phyloP scores from a whole-genome alignment of 225 moss, liverwort and hornwort species.

The Asterella californica region DNA sequence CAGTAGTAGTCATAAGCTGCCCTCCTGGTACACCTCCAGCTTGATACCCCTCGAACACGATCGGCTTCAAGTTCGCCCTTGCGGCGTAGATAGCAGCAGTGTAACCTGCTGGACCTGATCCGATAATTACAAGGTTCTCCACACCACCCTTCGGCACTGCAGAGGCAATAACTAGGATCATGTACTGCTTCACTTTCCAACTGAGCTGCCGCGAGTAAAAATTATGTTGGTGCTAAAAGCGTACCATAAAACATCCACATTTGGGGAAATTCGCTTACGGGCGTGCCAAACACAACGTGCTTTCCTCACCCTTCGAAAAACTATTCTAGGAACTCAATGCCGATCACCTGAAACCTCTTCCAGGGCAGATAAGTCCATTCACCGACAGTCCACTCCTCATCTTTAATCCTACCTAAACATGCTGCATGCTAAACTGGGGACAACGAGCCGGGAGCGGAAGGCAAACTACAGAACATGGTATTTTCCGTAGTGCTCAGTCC shows the following conservation, averaged over 20 bases:
- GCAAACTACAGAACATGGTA: too few relatives aligned
- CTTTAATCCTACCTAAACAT: too few relatives aligned
- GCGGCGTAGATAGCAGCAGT: constrained; percentile 98
- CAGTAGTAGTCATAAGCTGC: constrained; percentile 97
- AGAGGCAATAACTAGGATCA: constrained; percentile 3
- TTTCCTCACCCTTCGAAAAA: background rate
- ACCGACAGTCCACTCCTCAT: too few relatives aligned
- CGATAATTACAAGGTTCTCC: constrained; percentile 92
- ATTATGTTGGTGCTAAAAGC: background rate
- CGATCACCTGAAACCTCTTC: too few relatives aligned
- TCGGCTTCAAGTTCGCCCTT: constrained; percentile 84
- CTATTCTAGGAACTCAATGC: too few relatives aligned
- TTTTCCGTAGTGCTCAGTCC: too few relatives aligned
- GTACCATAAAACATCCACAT: background rate
- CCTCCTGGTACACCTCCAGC: constrained; percentile 87
- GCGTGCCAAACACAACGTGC: background rate
- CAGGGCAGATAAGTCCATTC: too few relatives aligned
- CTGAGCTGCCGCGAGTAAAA: background rate
- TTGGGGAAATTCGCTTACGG: background rate
- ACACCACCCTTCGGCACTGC: constrained; percentile 80
- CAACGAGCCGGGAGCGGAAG: too few relatives aligned
- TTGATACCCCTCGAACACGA: constrained; percentile 88
- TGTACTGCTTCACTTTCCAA: background rate
- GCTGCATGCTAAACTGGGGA: too few relatives aligned
- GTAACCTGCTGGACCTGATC: constrained; percentile 93